Percentiles rank a stretch among this genome's conserved stretches.
Conservation (phyloP, 2,329 filamentous ascomycete genomes). For the Chaetomiaceae sp. region DNA sequence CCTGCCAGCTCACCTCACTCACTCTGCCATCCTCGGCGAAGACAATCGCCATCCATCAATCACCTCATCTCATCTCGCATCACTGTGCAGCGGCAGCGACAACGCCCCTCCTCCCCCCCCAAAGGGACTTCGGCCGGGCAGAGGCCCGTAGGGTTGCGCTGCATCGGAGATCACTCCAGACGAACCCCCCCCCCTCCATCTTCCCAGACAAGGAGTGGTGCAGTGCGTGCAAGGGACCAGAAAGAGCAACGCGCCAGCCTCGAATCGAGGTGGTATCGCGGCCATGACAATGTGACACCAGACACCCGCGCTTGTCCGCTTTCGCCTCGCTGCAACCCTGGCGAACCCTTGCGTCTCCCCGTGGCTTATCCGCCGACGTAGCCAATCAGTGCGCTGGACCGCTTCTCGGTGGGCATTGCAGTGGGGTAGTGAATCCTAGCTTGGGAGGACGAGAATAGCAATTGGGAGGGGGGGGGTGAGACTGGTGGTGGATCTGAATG, state of each 20-base stretch:
- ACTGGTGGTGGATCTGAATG: neutral
- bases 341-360: no score
- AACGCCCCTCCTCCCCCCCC: no score
- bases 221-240: no score
- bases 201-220: neutral
- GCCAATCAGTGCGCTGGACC: neutral
- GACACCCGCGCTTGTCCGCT: neutral
- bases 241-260: neutral
- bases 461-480: no score
- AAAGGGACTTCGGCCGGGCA: no score
- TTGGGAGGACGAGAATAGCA: conserved; percentile 7
- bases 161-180: neutral
- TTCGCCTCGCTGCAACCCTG: neutral
- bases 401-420: neutral
- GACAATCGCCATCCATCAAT: no score
- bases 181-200: no score
- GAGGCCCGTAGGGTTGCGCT: neutral
- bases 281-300: neutral
- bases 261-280: neutral
- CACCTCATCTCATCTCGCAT: neutral
- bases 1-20: no score
- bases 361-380: neutral
- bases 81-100: no score
- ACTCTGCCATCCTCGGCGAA: no score
- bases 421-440: neutral